Evolutionary conservation across 768 basidiomycete genomes (phyloP).

Genomic region (Tylopilus balloui): DNA sequence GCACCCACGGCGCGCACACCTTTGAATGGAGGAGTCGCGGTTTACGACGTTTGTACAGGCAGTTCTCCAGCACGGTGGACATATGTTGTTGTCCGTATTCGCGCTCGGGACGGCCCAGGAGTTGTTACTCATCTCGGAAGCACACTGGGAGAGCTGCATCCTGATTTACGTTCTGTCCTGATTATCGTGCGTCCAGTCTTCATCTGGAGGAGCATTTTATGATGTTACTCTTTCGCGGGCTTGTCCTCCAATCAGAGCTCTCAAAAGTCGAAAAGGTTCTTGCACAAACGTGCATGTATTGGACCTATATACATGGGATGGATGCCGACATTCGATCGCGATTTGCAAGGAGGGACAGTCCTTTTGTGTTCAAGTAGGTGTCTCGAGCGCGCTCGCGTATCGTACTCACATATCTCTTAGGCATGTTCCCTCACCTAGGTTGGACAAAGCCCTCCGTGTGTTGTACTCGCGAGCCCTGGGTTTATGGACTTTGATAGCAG

Average conservation of each 20-base stretch:
- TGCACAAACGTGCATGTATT: constrained; percentile 96
- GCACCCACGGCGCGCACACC: constrained; percentile 92
- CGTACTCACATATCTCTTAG: constrained; percentile 32
- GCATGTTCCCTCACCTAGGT: constrained; percentile 64
- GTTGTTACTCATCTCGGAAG: constrained; percentile 86
- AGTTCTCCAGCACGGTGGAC: constrained; percentile 86
- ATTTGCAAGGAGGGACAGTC: constrained; percentile 93
- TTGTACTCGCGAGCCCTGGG: constrained; percentile 92
- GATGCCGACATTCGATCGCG: constrained; percentile 84
- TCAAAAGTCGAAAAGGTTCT: too few relatives aligned
- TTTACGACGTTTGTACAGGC: constrained; percentile 90
- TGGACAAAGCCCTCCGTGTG: constrained; percentile 93
- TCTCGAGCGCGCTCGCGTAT: background rate
- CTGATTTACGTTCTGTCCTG: constrained; percentile 87
- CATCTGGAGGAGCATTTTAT: too few relatives aligned
- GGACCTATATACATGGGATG: constrained; percentile 96
- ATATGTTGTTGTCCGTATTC: constrained; percentile 91
- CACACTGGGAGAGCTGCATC: constrained; percentile 94
- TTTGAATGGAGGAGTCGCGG: constrained; percentile 73
- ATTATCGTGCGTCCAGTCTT: constrained; percentile 94
- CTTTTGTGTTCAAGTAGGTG: constrained; percentile 93
- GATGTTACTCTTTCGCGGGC: too few relatives aligned
- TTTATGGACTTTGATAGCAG: constrained; percentile 89
- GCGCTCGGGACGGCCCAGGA: constrained; percentile 95
- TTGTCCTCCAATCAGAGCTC: too few relatives aligned